Base-by-base conservation (phyloP, 768 basidiomycete species). In the Rhizopogon salebrosus region DNA sequence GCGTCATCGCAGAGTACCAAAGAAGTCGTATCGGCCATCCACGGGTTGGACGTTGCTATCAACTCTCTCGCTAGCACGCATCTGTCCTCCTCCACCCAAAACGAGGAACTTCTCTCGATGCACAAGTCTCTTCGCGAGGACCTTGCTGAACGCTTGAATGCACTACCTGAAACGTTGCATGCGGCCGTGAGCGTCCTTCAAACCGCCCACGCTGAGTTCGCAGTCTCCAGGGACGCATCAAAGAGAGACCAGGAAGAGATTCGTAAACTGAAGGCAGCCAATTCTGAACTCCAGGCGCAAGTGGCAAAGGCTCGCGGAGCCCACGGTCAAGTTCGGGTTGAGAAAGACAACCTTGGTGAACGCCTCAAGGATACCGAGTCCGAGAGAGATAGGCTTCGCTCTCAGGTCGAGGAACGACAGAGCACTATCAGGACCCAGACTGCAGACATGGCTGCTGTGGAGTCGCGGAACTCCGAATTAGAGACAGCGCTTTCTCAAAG, bases 401-500 rank as follows among this genome's bases (percentile, higher is more conserved):
- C 62, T 3, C 80, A 85, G 55, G 63, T 83, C 18, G 82, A 83
- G 54, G 81, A 81, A 51, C 48, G 80, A 37, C 79, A 87, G 56
- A 61, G 69, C 3, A 61, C 70, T 18, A 69, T 67, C 41, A 62
- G 72, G 10, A 63, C 70, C 3, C 83, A 77, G 51, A 67, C 72
- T 5, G 64, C 74, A 4, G 83, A 85, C 56, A 58, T 72, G 3
- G 69, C 71, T 16, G 65, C 77, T 0, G 65, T 84, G 14, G 78
- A 80, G 53, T 69, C 75, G 42, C 69, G 72, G 58, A 83, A 81
- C 57, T 64, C 67, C 26, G 85, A 89, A 55, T 74, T 89, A 13
- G 85, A 92, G 65, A 82, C 84, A 34, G 87, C 86, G 0, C 72
- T 91, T n/a, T 73, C 84, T 1, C 79, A 86, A 60, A 87, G 89